These are phyloP conservation scores for Fragilariopsis cylindrus DNA, from an alignment of 108 stramenopile species.

Conservation along the genomic window DNA sequence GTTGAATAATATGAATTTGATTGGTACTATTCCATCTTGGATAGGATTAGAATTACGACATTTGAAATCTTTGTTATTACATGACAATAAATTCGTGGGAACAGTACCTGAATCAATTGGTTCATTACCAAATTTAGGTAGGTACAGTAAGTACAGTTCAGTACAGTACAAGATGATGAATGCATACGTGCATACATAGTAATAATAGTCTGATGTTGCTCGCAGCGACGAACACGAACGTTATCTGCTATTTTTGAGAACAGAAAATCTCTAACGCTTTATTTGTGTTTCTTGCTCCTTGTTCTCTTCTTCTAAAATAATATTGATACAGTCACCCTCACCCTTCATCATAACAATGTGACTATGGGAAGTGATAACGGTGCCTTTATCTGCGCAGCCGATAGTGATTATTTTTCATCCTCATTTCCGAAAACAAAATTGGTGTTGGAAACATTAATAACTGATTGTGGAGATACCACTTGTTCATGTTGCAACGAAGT, in stretches of 20 bases:
- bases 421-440: slow-evolving; percentile 8
- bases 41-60: slow-evolving; percentile 27
- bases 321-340: slow-evolving; percentile 14
- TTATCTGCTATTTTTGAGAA: too few relatives aligned
- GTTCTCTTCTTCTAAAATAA: neutral
- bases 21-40: slow-evolving; percentile 33
- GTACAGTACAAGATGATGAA: too few relatives aligned
- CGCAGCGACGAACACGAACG: too few relatives aligned
- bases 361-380: slow-evolving; percentile 14
- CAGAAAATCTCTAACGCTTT: neutral
- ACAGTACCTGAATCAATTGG: slow-evolving; percentile 14
- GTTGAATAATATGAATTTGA: slow-evolving; percentile 14
- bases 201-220: too few relatives aligned
- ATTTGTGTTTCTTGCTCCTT: neutral
- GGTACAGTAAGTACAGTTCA: neutral
- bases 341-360: slow-evolving; percentile 32
- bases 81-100: slow-evolving; percentile 26
- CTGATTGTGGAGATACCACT: slow-evolving; percentile 30
- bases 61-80: slow-evolving; percentile 29
- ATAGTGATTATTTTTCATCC: too few relatives aligned
- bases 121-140: slow-evolving; percentile 7
- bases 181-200: too few relatives aligned
- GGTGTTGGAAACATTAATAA: slow-evolving; percentile 19
- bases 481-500: slow-evolving; percentile 30
- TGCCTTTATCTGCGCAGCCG: neutral